A percentile compares a stretch with the other conserved stretches of the same genome.
Conservation (phyloP, 164 flowering plant species). For the Magnolia sinica region DNA sequence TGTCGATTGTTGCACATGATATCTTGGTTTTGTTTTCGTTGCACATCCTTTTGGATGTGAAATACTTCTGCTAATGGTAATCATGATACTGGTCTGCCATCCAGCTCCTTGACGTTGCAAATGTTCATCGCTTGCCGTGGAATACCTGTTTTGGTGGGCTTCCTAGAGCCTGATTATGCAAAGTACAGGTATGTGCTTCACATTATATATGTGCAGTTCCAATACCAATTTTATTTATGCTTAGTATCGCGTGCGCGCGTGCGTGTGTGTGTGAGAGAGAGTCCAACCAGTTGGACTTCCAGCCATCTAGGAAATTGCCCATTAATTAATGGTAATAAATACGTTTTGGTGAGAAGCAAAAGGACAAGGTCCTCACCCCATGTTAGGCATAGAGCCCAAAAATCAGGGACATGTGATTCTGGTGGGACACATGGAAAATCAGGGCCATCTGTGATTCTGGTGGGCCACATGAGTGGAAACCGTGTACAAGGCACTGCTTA, state of each 20-base stretch:
- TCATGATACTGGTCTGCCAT: conserved; percentile 18
- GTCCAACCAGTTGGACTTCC: too few species aligned
- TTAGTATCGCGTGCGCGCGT: too few species aligned
- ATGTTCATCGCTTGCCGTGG: conserved; percentile 98
- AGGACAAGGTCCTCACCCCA: too few species aligned
- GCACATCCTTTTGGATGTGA: neutral
- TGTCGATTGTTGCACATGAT: conserved; percentile 17
- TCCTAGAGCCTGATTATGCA: conserved; percentile 96
- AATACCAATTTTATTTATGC: neutral
- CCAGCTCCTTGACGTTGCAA: conserved; percentile 91
- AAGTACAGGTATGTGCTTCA: conserved; percentile 66
- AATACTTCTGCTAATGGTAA: conserved; percentile 1
- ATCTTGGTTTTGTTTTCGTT: conserved; percentile 1
- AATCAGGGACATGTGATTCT: too few species aligned
- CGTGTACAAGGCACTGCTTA: too few species aligned
- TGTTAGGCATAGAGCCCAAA: too few species aligned
- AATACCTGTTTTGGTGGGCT: conserved; percentile 90
- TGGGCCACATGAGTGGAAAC: too few species aligned
- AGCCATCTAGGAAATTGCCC: too few species aligned
- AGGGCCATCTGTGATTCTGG: too few species aligned
- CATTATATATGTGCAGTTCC: neutral
- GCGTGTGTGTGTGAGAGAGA: neutral
- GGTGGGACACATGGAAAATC: too few species aligned
- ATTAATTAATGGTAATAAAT: too few species aligned
- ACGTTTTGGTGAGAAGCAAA: too few species aligned